phyloP scores from a whole-genome alignment of 805 yeast species.

The Maudiozyma saulgeensis region DNA sequence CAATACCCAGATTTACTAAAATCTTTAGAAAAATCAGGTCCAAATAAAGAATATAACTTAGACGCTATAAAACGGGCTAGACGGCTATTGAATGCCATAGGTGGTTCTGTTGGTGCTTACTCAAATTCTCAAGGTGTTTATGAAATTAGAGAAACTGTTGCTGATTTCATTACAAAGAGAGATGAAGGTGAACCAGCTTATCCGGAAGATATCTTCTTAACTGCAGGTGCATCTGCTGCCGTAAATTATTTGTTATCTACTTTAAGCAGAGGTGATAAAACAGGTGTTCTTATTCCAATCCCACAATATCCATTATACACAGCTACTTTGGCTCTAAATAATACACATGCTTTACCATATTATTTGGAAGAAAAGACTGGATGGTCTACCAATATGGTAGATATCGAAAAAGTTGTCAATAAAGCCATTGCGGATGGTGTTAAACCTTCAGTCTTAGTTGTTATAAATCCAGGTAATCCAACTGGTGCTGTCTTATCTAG shows the following conservation, averaged over 20 bases:
- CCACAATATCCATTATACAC: constrained; percentile 98
- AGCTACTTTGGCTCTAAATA: constrained; percentile 81
- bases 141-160: constrained; percentile 64
- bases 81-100: constrained; percentile 44
- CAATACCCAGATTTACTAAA: constrained; percentile 71
- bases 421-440: constrained; percentile 44
- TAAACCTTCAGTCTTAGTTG: constrained; percentile 69
- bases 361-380: constrained; percentile 67
- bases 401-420: constrained; percentile 46
- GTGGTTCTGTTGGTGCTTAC: constrained; percentile 87
- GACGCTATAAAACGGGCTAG: constrained; percentile 74
- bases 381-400: constrained; percentile 75
- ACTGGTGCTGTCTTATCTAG: constrained; percentile 76
- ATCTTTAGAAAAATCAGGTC: constrained; percentile 10
- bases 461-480: constrained; percentile 97
- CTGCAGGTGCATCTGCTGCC: constrained; percentile 93
- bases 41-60: constrained; percentile 31
- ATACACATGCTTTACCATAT: constrained; percentile 78
- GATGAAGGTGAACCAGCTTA: constrained; percentile 66
- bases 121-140: constrained; percentile 86
- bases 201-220: constrained; percentile 69
- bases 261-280: constrained; percentile 52
- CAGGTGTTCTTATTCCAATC: constrained; percentile 87
- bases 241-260: constrained; percentile 72
- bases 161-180: constrained; percentile 66